A percentile compares a stretch with the other conserved stretches of the same genome.
Evolutionary conservation across 2,329 filamentous ascomycete species (phyloP).

Genomic region (Trichoderma sp.): DNA sequence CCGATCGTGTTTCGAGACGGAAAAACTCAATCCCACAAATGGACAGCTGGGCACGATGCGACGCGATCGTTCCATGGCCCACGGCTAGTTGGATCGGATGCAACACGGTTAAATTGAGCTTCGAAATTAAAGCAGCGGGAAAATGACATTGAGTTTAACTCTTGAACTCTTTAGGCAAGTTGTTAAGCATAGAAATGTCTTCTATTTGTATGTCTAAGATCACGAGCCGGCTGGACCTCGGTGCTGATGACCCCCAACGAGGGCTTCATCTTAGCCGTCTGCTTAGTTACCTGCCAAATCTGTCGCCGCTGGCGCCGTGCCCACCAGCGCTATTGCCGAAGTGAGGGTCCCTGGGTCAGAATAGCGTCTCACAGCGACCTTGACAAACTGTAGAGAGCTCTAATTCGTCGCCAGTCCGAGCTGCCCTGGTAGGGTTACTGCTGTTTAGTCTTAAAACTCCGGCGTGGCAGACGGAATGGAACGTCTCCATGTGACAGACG

Average conservation of each 20-base stretch:
- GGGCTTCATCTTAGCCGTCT: slow-evolving; percentile 1
- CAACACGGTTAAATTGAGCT: slow-evolving; percentile 15
- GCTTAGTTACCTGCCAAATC: slow-evolving; percentile 26
- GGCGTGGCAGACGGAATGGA: slow-evolving; percentile 7
- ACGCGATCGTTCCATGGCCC: slow-evolving; percentile 6
- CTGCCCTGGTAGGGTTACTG: slow-evolving; percentile 1
- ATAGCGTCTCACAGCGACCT: slow-evolving; percentile 14
- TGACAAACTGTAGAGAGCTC: not conserved
- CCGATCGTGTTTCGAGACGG: slow-evolving; percentile 19
- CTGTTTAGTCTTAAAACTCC: slow-evolving; percentile 1
- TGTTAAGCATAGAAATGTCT: not conserved
- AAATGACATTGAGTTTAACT: not conserved
- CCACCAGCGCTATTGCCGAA: slow-evolving; percentile 8
- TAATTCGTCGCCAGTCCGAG: not conserved
- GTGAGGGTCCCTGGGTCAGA: not conserved
- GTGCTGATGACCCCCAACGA: slow-evolving; percentile 26
- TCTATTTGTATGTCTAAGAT: not conserved
- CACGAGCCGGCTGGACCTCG: slow-evolving; percentile 24
- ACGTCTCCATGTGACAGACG: not conserved
- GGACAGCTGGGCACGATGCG: slow-evolving; percentile 3
- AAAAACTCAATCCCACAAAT: slow-evolving; percentile 29
- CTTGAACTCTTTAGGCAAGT: slow-evolving; percentile 15
- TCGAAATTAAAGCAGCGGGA: slow-evolving; percentile 10
- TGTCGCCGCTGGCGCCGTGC: slow-evolving; percentile 1
- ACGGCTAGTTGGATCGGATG: slow-evolving; percentile 3